phyloP scores from a whole-genome alignment of 2,329 filamentous ascomycete species.

The Stagonosporopsis tanaceti region DNA sequence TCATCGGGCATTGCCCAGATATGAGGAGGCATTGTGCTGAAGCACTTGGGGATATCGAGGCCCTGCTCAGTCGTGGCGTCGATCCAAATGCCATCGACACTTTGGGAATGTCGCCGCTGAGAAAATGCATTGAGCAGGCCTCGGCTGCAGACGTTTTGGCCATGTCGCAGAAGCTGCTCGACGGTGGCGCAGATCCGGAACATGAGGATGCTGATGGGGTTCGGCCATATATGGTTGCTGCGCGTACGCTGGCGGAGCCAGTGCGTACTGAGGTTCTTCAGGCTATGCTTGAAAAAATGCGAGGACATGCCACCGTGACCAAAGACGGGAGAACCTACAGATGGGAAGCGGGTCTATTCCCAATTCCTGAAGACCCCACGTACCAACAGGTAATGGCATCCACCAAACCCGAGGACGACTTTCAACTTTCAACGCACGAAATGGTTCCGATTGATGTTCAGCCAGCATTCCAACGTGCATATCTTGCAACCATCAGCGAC shows the following conservation, averaged over 20 bases:
- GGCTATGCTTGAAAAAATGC: constrained; percentile 34
- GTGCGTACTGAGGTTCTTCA: constrained; percentile 37
- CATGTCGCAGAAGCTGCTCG: constrained; percentile 36
- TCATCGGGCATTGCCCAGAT: constrained; percentile 41
- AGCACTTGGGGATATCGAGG: constrained; percentile 41
- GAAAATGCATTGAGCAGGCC: constrained; percentile 38
- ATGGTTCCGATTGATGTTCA: constrained; percentile 39
- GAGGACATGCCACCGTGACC: constrained; percentile 22
- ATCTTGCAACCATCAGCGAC: constrained; percentile 35
- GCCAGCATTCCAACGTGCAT: constrained; percentile 33
- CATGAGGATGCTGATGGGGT: constrained; percentile 29
- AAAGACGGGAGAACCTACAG: constrained; percentile 21
- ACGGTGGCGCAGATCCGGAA: constrained; percentile 43
- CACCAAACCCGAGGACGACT: constrained; percentile 27
- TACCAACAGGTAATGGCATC: constrained; percentile 38
- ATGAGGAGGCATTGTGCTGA: constrained; percentile 42
- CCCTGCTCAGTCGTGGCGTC: constrained; percentile 37
- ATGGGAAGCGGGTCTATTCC: constrained; percentile 38
- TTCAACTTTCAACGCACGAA: constrained; percentile 27
- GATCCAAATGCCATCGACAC: constrained; percentile 35
- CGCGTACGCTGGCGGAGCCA: constrained; percentile 38
- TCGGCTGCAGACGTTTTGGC: constrained; percentile 39
- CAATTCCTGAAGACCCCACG: constrained; percentile 34
- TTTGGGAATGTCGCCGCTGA: constrained; percentile 32
- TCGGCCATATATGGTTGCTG: constrained; percentile 37